Conservation (phyloP, 768 basidiomycete species). For the Myochromella boudieri region DNA sequence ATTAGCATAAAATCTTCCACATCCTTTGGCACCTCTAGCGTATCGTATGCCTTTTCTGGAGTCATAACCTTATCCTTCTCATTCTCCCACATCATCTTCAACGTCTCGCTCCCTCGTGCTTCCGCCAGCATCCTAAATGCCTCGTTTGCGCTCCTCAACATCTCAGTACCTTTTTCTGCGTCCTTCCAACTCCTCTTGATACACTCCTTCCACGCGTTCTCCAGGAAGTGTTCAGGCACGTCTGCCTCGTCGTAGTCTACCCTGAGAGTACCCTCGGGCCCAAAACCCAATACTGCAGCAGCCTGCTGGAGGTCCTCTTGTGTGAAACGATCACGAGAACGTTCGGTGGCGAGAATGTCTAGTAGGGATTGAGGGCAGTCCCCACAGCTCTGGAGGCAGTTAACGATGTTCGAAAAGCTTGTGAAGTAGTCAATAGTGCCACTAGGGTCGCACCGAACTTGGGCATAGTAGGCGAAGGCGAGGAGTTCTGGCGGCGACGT, state of each 20-base stretch:
- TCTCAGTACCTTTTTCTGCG: slow-evolving; percentile 42
- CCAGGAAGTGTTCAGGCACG: slow-evolving; percentile 68
- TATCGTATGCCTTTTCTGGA: slow-evolving; percentile 68
- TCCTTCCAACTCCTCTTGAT: slow-evolving; percentile 58
- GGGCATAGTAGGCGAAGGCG: slow-evolving; percentile 76
- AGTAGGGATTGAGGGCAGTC: slow-evolving; percentile 50
- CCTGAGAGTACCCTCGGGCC: slow-evolving; percentile 51
- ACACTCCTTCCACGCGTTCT: slow-evolving; percentile 67
- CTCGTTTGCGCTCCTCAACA: slow-evolving; percentile 58
- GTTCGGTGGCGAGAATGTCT: slow-evolving; percentile 59
- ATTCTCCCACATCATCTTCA: slow-evolving; percentile 53
- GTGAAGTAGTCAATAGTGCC: slow-evolving; percentile 66
- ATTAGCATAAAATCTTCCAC: slow-evolving; percentile 78
- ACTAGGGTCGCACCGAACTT: slow-evolving; percentile 77
- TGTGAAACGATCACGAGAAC: slow-evolving; percentile 64
- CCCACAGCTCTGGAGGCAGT: slow-evolving; percentile 46
- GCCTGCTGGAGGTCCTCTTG: slow-evolving; percentile 51
- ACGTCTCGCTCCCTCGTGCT: slow-evolving; percentile 46
- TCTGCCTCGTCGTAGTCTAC: slow-evolving; percentile 68
- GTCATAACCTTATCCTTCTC: slow-evolving; percentile 61
- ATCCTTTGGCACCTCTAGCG: slow-evolving; percentile 68
- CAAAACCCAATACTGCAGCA: slow-evolving; percentile 61
- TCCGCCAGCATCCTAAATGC: slow-evolving; percentile 72
- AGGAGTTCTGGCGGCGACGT: slow-evolving; percentile 54
- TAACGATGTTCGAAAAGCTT: slow-evolving; percentile 50